phyloP scores from a whole-genome alignment of 78 protist genomes.

The Dictyostelium citrinum region DNA sequence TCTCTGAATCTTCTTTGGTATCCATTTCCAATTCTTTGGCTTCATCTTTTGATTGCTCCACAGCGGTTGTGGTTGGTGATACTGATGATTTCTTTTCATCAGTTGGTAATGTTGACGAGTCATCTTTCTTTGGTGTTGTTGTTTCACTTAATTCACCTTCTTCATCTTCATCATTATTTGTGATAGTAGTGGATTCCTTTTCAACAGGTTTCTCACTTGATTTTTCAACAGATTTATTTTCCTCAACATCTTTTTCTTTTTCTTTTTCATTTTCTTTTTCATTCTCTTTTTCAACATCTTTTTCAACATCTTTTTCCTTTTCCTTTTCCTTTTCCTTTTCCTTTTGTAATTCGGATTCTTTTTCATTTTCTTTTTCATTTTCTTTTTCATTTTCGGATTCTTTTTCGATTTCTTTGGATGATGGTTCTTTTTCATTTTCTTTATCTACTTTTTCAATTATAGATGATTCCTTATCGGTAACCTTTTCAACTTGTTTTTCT shows the following conservation, averaged over 20 bases:
- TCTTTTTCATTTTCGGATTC: background rate
- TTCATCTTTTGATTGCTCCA: background rate
- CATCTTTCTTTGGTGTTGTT: background rate
- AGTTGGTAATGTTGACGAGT: background rate
- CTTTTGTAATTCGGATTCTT: background rate
- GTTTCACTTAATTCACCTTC: background rate
- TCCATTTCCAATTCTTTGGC: background rate
- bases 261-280: conserved; percentile 7
- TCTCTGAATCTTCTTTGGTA: background rate
- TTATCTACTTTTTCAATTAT: background rate
- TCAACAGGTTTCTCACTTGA: background rate
- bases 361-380: background rate
- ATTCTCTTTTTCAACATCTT: background rate
- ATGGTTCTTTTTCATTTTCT: background rate
- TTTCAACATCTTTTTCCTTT: background rate
- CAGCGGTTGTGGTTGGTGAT: conserved; percentile 1
- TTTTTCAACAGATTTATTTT: background rate
- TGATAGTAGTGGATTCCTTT: background rate
- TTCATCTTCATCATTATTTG: background rate
- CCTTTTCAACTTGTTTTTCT: background rate
- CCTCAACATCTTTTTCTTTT: background rate
- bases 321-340: conserved; percentile 1
- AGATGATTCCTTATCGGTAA: background rate
- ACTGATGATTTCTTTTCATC: background rate
- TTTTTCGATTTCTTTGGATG: background rate